Conservation (phyloP, 495 filamentous ascomycete species). For the Penicillium alfredii region DNA sequence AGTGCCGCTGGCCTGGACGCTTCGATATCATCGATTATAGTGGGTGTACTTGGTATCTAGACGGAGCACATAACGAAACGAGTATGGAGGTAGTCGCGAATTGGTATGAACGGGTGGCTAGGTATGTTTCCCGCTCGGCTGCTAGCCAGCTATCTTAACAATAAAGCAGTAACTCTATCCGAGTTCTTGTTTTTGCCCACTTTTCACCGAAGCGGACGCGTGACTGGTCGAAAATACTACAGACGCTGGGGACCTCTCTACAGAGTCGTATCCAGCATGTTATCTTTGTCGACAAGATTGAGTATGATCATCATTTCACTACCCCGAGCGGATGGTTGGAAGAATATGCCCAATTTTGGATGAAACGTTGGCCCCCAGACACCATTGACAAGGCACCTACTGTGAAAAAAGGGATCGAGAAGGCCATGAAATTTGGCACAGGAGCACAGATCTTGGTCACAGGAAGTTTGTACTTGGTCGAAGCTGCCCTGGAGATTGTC, state of each 20-base stretch:
- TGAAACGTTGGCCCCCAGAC: too few relatives aligned
- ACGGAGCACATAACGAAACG: not conserved
- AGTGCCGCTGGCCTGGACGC: not conserved
- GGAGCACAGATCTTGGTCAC: constrained; percentile 50
- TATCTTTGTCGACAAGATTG: constrained; percentile 1
- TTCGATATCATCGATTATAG: not conserved
- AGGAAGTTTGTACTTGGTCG: constrained; percentile 57
- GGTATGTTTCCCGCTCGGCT: not conserved
- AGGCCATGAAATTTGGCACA: constrained; percentile 19
- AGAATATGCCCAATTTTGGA: not conserved
- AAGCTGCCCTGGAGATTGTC: constrained; percentile 41
- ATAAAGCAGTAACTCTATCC: not conserved
- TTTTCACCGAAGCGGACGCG: constrained; percentile 1
- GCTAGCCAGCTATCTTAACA: not conserved
- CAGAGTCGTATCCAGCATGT: not conserved
- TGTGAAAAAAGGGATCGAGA: constrained; percentile 12
- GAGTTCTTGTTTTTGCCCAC: constrained; percentile 5
- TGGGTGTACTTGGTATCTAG: not conserved
- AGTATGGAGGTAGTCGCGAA: not conserved
- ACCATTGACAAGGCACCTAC: not conserved
- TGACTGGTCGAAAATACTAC: constrained; percentile 1
- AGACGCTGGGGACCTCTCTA: not conserved
- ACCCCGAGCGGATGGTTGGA: constrained; percentile 16
- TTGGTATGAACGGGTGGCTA: not conserved
- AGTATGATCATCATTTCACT: not conserved